Base-by-base conservation (phyloP, 73 alveolate species). In the Paramecium caudatum region DNA sequence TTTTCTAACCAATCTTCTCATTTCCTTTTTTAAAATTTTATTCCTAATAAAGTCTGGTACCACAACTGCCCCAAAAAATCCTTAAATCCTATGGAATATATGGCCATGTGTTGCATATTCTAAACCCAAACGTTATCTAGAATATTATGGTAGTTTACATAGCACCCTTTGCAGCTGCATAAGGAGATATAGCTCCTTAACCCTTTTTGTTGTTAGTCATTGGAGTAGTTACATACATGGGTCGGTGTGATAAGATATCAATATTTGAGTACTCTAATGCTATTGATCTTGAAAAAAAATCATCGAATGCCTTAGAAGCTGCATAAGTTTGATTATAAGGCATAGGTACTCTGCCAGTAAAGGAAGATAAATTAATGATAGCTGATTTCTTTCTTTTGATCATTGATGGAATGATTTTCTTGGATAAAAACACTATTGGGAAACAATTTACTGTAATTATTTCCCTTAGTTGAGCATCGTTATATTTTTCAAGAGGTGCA, bases 271-370 rank as follows among this genome's bases (percentile, higher is more conserved):
- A 61, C 65, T 86, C 93, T 8, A 47, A 70, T 17, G 90, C 63
- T 36, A 86, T 34, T 13, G 90, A 36, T 48, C 90, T 70, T 19
- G 82, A 41, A 17, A 86, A 62, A 30, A 63, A 61, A 86, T 86
- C 93, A 41, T 86, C 88, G 43, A 62, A 86, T 19, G 93, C 93
- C 43, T 86, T 86, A 10, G 90, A n/a, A 12, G 93, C 93, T 34
- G 90, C 46, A 62, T 86, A 86, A 33, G 68, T 39, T 13, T 70
- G 65, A 37, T 78, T 50, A 43, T 49, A 86, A 23, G 90, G 82
- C 78, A 62, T 43, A 41, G 93, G 93, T 0, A 41, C 74, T 43
- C 80, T 86, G 9, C 93, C 93, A 63, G 90, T 10, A 16, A 86
- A 86, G 8, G 93, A 86, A 5, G 90, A 62, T 61, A 86, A 37